Percentiles rank a stretch among this genome's conserved stretches.
Evolutionary conservation across 2,329 filamentous ascomycete species (phyloP).

Genomic region (Penicillium decumbens): DNA sequence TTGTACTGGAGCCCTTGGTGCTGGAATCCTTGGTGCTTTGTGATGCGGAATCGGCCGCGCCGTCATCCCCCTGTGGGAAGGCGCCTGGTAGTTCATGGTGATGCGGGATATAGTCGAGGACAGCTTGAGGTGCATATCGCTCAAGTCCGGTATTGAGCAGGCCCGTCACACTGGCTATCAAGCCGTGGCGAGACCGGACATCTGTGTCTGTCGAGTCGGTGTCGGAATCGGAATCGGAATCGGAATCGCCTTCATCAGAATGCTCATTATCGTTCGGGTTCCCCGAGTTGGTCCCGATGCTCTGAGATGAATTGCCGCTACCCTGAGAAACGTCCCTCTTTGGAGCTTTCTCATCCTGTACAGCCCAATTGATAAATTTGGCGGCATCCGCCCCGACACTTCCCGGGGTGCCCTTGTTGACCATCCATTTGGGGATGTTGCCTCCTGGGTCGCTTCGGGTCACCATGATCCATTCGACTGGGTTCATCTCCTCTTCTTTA

Average conservation of each 20-base stretch:
- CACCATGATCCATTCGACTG: slow-evolving; percentile 89
- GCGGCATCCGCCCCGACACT: slow-evolving; percentile 73
- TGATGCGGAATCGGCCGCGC: background rate
- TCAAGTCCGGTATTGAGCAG: slow-evolving; percentile 45
- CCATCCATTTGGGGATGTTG: slow-evolving; percentile 81
- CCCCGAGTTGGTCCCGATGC: background rate
- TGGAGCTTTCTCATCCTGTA: slow-evolving; percentile 46
- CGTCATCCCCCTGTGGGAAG: slow-evolving; percentile 3
- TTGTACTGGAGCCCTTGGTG: background rate
- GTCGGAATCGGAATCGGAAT: slow-evolving; percentile 20
- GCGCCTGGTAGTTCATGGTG: slow-evolving; percentile 13
- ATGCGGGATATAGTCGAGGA: slow-evolving; percentile 47
- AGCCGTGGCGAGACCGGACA: slow-evolving; percentile 28
- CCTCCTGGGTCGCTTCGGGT: slow-evolving; percentile 85
- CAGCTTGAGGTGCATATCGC: slow-evolving; percentile 48
- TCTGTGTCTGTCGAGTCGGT: slow-evolving; percentile 19
- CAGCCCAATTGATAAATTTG: slow-evolving; percentile 78
- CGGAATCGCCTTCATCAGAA: slow-evolving; percentile 13
- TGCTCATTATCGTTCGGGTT: slow-evolving; percentile 5
- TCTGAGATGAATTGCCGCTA: background rate
- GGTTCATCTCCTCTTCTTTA: slow-evolving; percentile 54
- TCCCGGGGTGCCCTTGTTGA: slow-evolving; percentile 79
- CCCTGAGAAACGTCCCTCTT: slow-evolving; percentile 10
- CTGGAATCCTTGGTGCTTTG: background rate
- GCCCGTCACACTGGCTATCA: slow-evolving; percentile 36